A percentile compares a stretch with the other conserved stretches of the same genome.
Conservation (phyloP, 208 protist species). For the Trypanosoma caninum region DNA sequence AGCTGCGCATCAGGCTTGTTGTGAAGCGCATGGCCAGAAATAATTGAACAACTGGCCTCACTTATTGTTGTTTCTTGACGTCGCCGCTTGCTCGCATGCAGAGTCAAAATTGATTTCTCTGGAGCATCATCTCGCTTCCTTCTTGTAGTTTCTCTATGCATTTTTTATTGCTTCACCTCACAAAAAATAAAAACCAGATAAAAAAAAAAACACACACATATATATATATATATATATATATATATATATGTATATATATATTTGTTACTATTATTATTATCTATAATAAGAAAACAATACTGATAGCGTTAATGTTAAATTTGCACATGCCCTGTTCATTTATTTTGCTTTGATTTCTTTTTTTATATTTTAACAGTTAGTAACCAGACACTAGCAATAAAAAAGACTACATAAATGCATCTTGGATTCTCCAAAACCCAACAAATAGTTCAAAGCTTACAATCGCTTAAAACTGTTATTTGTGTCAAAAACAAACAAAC, state of each 20-base stretch:
- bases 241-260: conserved; percentile 11
- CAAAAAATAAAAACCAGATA: conserved; percentile 6
- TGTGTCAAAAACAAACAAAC: not conserved
- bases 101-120: not conserved
- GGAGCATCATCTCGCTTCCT: not conserved
- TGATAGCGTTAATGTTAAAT: too few species aligned
- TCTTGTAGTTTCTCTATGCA: not conserved
- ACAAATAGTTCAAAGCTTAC: too few species aligned
- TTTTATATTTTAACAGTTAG: not conserved
- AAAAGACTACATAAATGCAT: not conserved
- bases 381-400: not conserved
- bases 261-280: too few species aligned
- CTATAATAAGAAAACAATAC: too few species aligned
- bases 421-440: too few species aligned
- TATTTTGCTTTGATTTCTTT: too few species aligned
- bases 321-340: too few species aligned
- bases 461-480: not conserved
- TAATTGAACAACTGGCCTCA: conserved; percentile 1
- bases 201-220: not conserved
- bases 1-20: conserved; percentile 30
- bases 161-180: not conserved
- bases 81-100: conserved; percentile 6
- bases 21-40: conserved; percentile 9
- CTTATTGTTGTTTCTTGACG: not conserved
- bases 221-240: not conserved